Base-by-base conservation (phyloP, 2,329 filamentous ascomycete species). In the Colletotrichum echinochloae region DNA sequence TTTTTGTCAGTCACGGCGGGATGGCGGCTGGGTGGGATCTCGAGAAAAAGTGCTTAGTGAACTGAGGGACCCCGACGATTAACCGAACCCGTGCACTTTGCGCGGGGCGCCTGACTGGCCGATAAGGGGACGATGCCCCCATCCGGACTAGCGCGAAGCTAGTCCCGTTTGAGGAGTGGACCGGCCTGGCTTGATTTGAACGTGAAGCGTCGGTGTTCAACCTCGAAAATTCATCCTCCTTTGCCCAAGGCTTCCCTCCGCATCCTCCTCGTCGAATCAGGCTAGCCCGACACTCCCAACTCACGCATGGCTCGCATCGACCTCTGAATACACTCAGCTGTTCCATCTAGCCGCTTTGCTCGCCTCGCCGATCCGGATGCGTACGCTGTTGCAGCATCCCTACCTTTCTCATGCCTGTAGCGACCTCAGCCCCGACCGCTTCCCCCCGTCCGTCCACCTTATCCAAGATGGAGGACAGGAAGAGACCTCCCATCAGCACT, bases 381-480 rank as follows among this genome's bases (percentile, higher is more conserved):
- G 60, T 63, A 56, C 55, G 71, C 61, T 65, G 66, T 62, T 59
- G 52, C 52, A 60, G 71, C 69, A 72, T 79, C 75, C 60, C 68
- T 74, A 71, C 65, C 65, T 59, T 88, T 91, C 92, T 94, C 88
- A 97, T 97, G 94, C 91, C 91, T 91, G 89, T 93, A 89, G 90
- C 93, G 85, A 92, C 93, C 84, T 71, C 69, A 70, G 88, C 89
- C 76, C 87, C 88, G 81, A 88, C 90, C 83, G 87, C 91, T 83
- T 82, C 84, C 80, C 88, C 91, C 87, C 89, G 90, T 89, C 90
- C 92, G 87, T 92, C 94, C 85, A 91, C 91, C 88, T 88, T 93
- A 84, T 87, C 90, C 86, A 97, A 96, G 89, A 99, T 98, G 95
- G 96, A 99, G 89, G 96, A 98, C 87, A 94, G 96, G 89, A 99